Evolutionary conservation across 2,329 filamentous ascomycete genomes (phyloP).

Genomic region (Arthrobotrys sphaeroides): DNA sequence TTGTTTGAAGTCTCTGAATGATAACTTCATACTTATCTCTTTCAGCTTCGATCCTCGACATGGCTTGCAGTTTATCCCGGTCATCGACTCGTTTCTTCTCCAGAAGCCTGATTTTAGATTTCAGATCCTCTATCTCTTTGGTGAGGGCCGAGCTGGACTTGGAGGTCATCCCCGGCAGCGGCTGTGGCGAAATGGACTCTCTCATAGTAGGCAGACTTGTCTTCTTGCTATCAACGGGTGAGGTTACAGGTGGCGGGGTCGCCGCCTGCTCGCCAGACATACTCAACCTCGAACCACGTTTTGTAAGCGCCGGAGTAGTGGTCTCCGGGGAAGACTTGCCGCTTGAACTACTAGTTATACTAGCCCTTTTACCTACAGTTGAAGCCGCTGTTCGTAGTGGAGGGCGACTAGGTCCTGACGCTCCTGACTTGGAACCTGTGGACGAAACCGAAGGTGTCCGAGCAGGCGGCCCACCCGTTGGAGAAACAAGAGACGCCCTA

Average conservation of each 20-base stretch:
- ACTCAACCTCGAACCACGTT: slow-evolving; percentile 40
- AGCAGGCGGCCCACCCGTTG: slow-evolving; percentile 16
- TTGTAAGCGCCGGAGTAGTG: slow-evolving; percentile 34
- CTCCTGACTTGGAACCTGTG: slow-evolving; percentile 18
- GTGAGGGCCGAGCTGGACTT: slow-evolving; percentile 63
- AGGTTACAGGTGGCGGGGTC: not conserved
- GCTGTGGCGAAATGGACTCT: slow-evolving; percentile 58
- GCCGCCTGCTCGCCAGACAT: slow-evolving; percentile 35
- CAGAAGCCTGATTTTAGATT: slow-evolving; percentile 84
- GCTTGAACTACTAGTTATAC: slow-evolving; percentile 40
- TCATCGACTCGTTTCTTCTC: slow-evolving; percentile 89
- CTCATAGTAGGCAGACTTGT: slow-evolving; percentile 56
- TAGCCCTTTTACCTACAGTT: slow-evolving; percentile 28
- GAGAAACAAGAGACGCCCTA: slow-evolving; percentile 43
- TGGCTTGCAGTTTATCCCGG: slow-evolving; percentile 79
- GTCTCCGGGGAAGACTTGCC: slow-evolving; percentile 62
- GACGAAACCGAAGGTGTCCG: slow-evolving; percentile 44
- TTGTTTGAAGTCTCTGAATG: slow-evolving; percentile 82
- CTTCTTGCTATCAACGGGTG: slow-evolving; percentile 58
- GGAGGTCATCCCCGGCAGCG: slow-evolving; percentile 51
- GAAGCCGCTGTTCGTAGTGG: slow-evolving; percentile 34
- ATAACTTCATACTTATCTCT: slow-evolving; percentile 81
- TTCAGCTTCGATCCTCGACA: slow-evolving; percentile 80
- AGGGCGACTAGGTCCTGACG: not conserved
- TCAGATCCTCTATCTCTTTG: slow-evolving; percentile 83